phyloP scores from a whole-genome alignment of 257 asterid genomes.

The Avicennia marina region DNA sequence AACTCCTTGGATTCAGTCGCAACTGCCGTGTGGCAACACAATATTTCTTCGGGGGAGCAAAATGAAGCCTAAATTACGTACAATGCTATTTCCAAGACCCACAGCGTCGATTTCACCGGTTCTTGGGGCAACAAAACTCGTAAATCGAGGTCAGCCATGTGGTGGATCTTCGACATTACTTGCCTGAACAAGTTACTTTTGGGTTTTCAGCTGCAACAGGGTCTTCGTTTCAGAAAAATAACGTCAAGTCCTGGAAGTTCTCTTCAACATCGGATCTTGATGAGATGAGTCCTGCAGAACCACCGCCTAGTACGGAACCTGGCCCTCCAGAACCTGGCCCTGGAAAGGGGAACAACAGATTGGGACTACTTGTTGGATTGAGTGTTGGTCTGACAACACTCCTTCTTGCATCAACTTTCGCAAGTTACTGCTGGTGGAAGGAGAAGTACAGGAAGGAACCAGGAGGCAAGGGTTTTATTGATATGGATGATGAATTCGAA shows the following conservation, averaged over 20 bases:
- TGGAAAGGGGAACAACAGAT: background rate
- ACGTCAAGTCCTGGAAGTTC: conserved; percentile 28
- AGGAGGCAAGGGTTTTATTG: background rate
- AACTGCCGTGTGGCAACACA: conserved; percentile 11
- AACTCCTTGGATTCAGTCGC: conserved; percentile 15
- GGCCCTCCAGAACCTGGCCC: background rate
- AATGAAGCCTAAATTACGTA: conserved; percentile 29
- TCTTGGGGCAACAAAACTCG: background rate
- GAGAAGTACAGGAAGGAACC: background rate
- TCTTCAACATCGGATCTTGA: conserved; percentile 1
- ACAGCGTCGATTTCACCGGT: conserved; percentile 20
- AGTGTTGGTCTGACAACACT: conserved; percentile 13
- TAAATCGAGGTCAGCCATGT: background rate
- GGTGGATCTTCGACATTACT: conserved; percentile 24
- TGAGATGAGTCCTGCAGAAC: background rate
- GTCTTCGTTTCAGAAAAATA: background rate
- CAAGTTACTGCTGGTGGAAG: conserved; percentile 7
- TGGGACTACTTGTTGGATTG: conserved; percentile 15
- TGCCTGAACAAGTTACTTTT: conserved; percentile 32
- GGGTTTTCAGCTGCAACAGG: conserved; percentile 42
- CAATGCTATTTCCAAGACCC: conserved; percentile 11
- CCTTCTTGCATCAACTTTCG: background rate
- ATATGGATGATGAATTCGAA: conserved; percentile 25
- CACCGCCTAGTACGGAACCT: background rate
- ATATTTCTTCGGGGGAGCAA: background rate